Evolutionary conservation across 768 basidiomycete species (phyloP), one percentile per base, ranked within the genome.

Genomic region (Lentinus brumalis): DNA sequence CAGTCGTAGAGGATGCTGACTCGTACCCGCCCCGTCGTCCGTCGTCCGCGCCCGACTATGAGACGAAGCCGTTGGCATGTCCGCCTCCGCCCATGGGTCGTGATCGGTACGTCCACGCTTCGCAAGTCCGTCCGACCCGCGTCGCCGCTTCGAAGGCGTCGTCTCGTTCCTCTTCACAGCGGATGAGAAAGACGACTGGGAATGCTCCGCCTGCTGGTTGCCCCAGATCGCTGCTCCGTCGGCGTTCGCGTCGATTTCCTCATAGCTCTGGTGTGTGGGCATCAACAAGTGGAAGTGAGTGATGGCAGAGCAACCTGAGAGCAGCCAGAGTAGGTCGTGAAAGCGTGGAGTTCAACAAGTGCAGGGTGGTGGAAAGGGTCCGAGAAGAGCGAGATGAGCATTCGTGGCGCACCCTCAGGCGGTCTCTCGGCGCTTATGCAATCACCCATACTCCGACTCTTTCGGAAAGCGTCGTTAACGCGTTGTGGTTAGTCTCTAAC

Each of bases 71-170:
- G 46, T 29, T 11, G 31, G 42, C 40, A n/a, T 50, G 39, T 31
- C 56, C 21, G 30, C 29, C 54, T 58, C 21, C 21, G 21, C 21
- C 21, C 21, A 60, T 57, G 67, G 66, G 18, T 65, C 67, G 56
- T 69, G 69, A 60, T 70, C 66, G 29, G 50, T 69, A 57, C 66
- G 64, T 18, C 59, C 26, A 15, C 65, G 56, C 38, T 62, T 41
- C 5, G 57, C 54, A 5, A 65, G 53, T 16, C 64, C 67, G 50
- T 75, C 74, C 9, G 74, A 75, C 30, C 71, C 72, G 41, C 73
- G 70, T 16, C 74, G 65, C 32, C 70, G 59, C 52, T 67, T 58
- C 26, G 62, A 56, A 5, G 67, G 70, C 1, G 65, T 60, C 10
- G 63, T 59, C 46, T 67, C 65, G 50, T 62, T 67, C 16, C 61